Percentiles rank a stretch among this genome's conserved stretches.
These are phyloP conservation scores for Oryza glaberrima DNA, from an alignment of 176 grass and related monocot species.

Conservation along the genomic window DNA sequence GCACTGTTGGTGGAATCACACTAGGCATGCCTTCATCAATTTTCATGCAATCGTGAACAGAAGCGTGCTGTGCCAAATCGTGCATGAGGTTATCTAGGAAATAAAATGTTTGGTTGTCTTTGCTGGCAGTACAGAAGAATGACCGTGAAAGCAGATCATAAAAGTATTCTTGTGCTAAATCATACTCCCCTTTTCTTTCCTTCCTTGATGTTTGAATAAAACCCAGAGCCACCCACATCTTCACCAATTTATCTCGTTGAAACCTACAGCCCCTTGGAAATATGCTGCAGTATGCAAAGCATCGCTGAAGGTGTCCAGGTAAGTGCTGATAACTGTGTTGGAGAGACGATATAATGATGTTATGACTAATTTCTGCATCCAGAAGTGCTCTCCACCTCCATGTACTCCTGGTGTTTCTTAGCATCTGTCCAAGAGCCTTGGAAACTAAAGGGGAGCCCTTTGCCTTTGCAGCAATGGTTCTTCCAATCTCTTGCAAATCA, in stretches of 20 bases:
- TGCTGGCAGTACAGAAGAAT: conserved; percentile 44
- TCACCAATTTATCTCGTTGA: conserved; percentile 40
- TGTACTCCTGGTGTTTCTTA: conserved; percentile 37
- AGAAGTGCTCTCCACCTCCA: conserved; percentile 49
- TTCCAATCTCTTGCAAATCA: conserved; percentile 40
- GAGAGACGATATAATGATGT: conserved; percentile 46
- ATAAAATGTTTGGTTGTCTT: conserved; percentile 27
- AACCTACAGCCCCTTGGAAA: conserved; percentile 60
- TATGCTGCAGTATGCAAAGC: conserved; percentile 70
- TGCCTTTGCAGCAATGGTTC: conserved; percentile 29
- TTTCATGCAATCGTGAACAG: conserved; percentile 51
- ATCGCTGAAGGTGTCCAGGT: conserved; percentile 51
- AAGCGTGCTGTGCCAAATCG: conserved; percentile 43
- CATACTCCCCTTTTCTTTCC: conserved; percentile 25
- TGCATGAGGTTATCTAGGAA: conserved; percentile 58
- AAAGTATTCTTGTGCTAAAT: conserved; percentile 54
- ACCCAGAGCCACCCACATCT: conserved; percentile 51
- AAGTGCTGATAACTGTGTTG: conserved; percentile 61
- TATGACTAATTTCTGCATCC: conserved; percentile 35
- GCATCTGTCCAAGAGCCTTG: conserved; percentile 51
- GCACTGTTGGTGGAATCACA: conserved; percentile 41
- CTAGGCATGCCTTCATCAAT: conserved; percentile 33
- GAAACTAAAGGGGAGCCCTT: conserved; percentile 57
- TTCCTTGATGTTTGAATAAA: conserved; percentile 36
- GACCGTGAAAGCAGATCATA: conserved; percentile 53